Conservation (phyloP, 2,329 filamentous ascomycete genomes). For the Botrytis hyacinthi region DNA sequence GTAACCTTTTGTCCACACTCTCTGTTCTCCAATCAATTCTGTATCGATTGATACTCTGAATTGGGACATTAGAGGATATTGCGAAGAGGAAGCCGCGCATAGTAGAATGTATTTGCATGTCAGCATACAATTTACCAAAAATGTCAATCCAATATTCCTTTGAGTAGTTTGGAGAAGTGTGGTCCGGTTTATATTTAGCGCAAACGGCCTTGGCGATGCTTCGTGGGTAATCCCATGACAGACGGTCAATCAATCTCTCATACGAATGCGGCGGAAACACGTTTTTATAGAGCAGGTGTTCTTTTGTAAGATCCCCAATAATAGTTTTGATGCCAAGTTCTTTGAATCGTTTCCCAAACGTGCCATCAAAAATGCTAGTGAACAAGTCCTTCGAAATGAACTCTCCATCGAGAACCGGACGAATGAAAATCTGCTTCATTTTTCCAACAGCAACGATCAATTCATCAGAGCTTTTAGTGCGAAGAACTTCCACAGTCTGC, state of each 20-base stretch:
- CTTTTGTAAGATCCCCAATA: slow-evolving; percentile 28
- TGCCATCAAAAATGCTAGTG: slow-evolving; percentile 21
- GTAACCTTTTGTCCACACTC: slow-evolving; percentile 24
- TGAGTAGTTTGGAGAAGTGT: background rate
- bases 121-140: slow-evolving; percentile 26
- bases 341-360: slow-evolving; percentile 23
- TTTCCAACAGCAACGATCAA: slow-evolving; percentile 20
- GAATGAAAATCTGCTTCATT: slow-evolving; percentile 27
- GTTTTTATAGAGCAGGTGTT: slow-evolving; percentile 25
- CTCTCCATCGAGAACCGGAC: slow-evolving; percentile 24
- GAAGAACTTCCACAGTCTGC: slow-evolving; percentile 20
- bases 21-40: slow-evolving; percentile 26
- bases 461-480: slow-evolving; percentile 19
- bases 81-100: slow-evolving; percentile 24
- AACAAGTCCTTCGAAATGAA: slow-evolving; percentile 26
- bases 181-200: slow-evolving; percentile 12
- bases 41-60: slow-evolving; percentile 24
- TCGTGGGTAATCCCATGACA: slow-evolving; percentile 29
- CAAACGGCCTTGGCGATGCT: slow-evolving; percentile 18
- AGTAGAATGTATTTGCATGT: slow-evolving; percentile 28
- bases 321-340: slow-evolving; percentile 25
- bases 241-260: slow-evolving; percentile 21
- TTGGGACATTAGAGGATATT: slow-evolving; percentile 18
- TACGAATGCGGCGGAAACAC: slow-evolving; percentile 25
- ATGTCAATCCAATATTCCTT: slow-evolving; percentile 22